Evolutionary conservation across 2,329 filamentous ascomycete species (phyloP), one percentile per base, ranked within the genome.

Genomic region (Microsporum audouinii): DNA sequence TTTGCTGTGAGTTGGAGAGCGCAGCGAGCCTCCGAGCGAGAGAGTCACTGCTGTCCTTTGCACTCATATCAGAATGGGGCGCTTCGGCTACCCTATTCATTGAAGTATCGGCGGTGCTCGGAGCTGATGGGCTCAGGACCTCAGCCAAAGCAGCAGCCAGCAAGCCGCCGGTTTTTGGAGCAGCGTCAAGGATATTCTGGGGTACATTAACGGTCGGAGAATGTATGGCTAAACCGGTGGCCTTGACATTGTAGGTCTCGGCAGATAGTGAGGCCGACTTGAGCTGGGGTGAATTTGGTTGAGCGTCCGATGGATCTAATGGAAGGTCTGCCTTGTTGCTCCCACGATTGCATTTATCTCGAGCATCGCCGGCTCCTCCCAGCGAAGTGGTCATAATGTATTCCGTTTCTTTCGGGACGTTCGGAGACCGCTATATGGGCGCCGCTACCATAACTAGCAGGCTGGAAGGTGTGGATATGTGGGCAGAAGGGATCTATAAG

Each of bases 21-120:
- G 81, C 80, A 5, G 79, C 5, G 85, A 85, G 7, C 91, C 80
- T 63, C 83, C 84, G 68, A 86, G 83, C 1, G 84, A 75, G 4
- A 53, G 41, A 34, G 27, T 34, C 29, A 23, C 53, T 17, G 29
- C 43, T 17, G n/a, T 55, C 33, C 51, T 55, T 55, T 55, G 12
- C 4, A 6, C 2, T n/a, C 23, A 61, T 36, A 23, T 55, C 56
- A 31, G 61, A 49, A n/a, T 47, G 53, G 6, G 56, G 47, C 33
- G 47, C 36, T 33, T 59, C 59, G 59, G 58, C 55, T 49, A 61
- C 43, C 55, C 47, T 61, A 57, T 63, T 57, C 58, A 51, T 60
- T 1, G 51, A 53, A 43, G 53, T 41, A 4, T 51, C 31, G 23
- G 33, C 23, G 27, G 23, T 31, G 12, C 59, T 58, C 34, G 27